A percentile compares a stretch with the other conserved stretches of the same genome.
Evolutionary conservation across 306 rosid genomes (phyloP).

Genomic region (Trifolium repens): DNA sequence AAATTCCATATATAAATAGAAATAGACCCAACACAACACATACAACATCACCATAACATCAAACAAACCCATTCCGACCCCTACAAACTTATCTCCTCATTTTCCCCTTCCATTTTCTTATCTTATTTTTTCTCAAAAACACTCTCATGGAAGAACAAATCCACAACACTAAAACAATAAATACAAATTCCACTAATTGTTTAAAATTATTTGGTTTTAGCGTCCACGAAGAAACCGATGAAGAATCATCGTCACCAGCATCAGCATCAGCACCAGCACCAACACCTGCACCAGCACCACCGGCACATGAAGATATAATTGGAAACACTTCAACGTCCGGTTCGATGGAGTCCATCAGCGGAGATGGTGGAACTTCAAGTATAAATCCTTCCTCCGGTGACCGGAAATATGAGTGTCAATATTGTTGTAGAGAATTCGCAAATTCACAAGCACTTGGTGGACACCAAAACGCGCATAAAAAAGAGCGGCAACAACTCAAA

Average conservation of each 20-base stretch:
- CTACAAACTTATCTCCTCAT: conserved; percentile 1
- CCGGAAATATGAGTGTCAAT: conserved; percentile 93
- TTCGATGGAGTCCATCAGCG: conserved; percentile 61
- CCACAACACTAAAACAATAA: conserved; percentile 43
- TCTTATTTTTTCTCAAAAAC: not conserved
- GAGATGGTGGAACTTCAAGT: not conserved
- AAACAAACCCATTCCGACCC: conserved; percentile 25
- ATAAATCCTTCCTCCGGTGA: conserved; percentile 65
- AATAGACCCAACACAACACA: conserved; percentile 35
- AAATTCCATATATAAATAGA: conserved; percentile 61
- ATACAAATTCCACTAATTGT: conserved; percentile 53
- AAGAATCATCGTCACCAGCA: conserved; percentile 16
- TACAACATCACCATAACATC: conserved; percentile 51
- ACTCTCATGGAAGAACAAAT: conserved; percentile 46
- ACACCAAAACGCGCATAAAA: conserved; percentile 98
- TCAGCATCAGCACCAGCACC: not conserved
- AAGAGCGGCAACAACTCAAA: conserved; percentile 90
- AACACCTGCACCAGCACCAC: not conserved
- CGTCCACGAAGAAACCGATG: conserved; percentile 58
- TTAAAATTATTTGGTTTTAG: conserved; percentile 82
- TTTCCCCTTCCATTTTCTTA: not conserved
- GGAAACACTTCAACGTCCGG: conserved; percentile 52
- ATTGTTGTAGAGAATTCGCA: conserved; percentile 90
- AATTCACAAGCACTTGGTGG: conserved; percentile 99
- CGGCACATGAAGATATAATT: conserved; percentile 38